Evolutionary conservation across 1,139 yeast species (phyloP), one percentile per base, ranked within the genome.

Genomic region (Saccharomyces hybrid): DNA sequence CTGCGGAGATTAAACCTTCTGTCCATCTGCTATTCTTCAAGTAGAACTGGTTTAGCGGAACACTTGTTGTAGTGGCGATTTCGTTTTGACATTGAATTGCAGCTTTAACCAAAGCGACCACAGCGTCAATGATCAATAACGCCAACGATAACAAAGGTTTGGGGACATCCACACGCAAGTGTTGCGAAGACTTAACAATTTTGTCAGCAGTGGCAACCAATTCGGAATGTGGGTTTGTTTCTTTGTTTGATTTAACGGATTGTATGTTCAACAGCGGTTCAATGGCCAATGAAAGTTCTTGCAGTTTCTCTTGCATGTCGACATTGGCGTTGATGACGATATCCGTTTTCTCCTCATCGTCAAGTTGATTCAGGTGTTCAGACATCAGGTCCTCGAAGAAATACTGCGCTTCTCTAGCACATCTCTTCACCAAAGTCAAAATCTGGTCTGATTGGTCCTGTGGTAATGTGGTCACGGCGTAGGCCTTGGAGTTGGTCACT

Each of bases 1-100:
- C 89, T 12, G 96, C 96, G 60, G 96, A 87, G 47, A 90, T 84
- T 55, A 89, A 81, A 42, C 97, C 97, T 71, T 90, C 96, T 0
- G 96, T 88, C 97, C 97, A 89, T 65, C 95, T 79, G 68, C 84
- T 89, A 69, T 90, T 88, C 71, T 88, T 88, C 69, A 86, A 88
- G 73, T 90, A 90, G 68, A 86, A 90, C 47, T 88, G 89, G 3
- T 89, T 83, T 32, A 60, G 49, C 26, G 55, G 57, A 8, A 50
- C 52, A 4, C 48, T 50, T n/a, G 58, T 46, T 56, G 83, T 77
- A 1, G 89, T 76, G 54, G 80, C 82, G 68, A 89, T 88, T 70
- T 89, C 96, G 56, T 80, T 75, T 70, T 89, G 96, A 24, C 95
- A 84, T 50, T 83, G 91, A 24, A 90, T 83, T 1, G 96, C 89